phyloP scores from a whole-genome alignment of 2,329 filamentous ascomycete genomes.

The Arthrobotrys pseudoclavata region DNA sequence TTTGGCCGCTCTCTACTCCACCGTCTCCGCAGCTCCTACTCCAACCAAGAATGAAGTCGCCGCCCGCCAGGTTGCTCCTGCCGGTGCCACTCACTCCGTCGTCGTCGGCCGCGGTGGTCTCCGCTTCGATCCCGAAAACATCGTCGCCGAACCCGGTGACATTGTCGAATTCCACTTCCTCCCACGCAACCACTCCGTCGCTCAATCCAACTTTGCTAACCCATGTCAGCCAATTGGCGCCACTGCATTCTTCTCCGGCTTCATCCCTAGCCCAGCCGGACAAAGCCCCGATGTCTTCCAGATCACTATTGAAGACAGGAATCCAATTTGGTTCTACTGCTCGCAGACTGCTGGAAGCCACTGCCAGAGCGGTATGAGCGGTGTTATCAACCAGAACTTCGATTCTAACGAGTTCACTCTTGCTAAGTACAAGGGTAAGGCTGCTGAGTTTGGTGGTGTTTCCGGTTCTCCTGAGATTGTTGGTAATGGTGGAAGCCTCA shows the following conservation, averaged over 20 bases:
- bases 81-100: constrained; percentile 52
- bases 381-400: constrained; percentile 69
- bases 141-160: constrained; percentile 70
- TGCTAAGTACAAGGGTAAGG: constrained; percentile 33
- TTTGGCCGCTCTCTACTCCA: constrained; percentile 37
- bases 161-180: constrained; percentile 72
- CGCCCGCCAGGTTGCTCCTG: constrained; percentile 28
- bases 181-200: constrained; percentile 70
- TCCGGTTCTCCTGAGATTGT: constrained; percentile 31
- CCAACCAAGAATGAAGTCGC: constrained; percentile 19
- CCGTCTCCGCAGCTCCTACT: constrained; percentile 51
- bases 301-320: constrained; percentile 68
- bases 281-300: constrained; percentile 67
- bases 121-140: constrained; percentile 70
- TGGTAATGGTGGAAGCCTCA: constrained; percentile 14
- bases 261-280: constrained; percentile 65
- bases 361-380: constrained; percentile 70
- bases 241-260: constrained; percentile 68
- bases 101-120: constrained; percentile 64
- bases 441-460: constrained; percentile 5
- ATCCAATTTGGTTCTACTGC: constrained; percentile 71
- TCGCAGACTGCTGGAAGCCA: constrained; percentile 67
- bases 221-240: constrained; percentile 66
- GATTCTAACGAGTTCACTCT: constrained; percentile 53
- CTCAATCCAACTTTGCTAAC: constrained; percentile 66